Percentiles rank a stretch among this genome's conserved stretches.
Evolutionary conservation across 2,329 filamentous ascomycete genomes (phyloP).

Genomic region (Alternaria sp.): DNA sequence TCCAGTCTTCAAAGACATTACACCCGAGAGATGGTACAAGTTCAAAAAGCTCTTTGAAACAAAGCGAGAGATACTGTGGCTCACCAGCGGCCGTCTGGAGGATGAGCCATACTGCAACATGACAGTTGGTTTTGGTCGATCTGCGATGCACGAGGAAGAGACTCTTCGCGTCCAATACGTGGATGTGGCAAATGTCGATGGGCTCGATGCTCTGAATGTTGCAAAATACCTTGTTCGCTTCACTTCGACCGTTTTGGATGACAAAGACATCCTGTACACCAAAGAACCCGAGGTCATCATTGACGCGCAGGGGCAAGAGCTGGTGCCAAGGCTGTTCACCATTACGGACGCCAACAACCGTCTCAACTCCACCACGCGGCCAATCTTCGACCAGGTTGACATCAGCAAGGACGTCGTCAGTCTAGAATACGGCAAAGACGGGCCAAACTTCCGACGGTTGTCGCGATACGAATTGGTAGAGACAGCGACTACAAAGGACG

Average conservation of each 20-base stretch:
- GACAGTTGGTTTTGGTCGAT: constrained; percentile 15
- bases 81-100: constrained; percentile 13
- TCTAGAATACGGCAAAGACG: background rate
- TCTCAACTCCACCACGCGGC: background rate
- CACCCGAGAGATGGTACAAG: background rate
- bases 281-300: background rate
- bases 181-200: background rate
- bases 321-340: background rate
- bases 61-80: constrained; percentile 19
- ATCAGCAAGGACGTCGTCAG: background rate
- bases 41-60: constrained; percentile 4
- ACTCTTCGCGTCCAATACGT: constrained; percentile 4
- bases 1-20: constrained; percentile 7
- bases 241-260: background rate
- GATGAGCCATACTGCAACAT: constrained; percentile 19
- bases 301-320: background rate
- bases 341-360: background rate
- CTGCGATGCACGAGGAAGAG: constrained; percentile 7
- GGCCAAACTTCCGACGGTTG: background rate
- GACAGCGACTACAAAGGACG: background rate
- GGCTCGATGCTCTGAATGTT: background rate
- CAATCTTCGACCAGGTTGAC: background rate
- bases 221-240: background rate
- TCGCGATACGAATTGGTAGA: background rate
- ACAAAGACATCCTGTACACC: background rate